Evolutionary conservation across 306 rosid genomes (phyloP).

Genomic region (barrel medic (Medicago truncatula)): MtrunA17r5.0-ANR NC_053049.1:48084501-48085000

Average conservation of each 20-base stretch:
- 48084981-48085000: constrained; percentile 26
- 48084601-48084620: constrained; percentile 29
- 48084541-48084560: constrained; percentile 2
- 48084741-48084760: constrained; percentile 54
- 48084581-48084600: constrained; percentile 26
- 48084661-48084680: constrained; percentile 86
- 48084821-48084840: constrained; percentile 84
- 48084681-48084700: constrained; percentile 94
- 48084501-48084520: neutral
- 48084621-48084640: constrained; percentile 88
- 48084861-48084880: constrained; percentile 80
- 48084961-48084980: constrained; percentile 44
- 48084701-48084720: constrained; percentile 77
- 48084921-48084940: constrained; percentile 70
- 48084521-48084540: constrained; percentile 22
- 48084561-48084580: constrained; percentile 15
- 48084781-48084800: constrained; percentile 79
- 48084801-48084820: constrained; percentile 85
- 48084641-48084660: constrained; percentile 84
- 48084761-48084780: constrained; percentile 48
- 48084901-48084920: constrained; percentile 74
- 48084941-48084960: constrained; percentile 47
- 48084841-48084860: constrained; percentile 76
- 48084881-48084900: constrained; percentile 60
- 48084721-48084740: constrained; percentile 86